Base-by-base conservation (phyloP, 768 basidiomycete genomes). In the Russula foetens region DNA sequence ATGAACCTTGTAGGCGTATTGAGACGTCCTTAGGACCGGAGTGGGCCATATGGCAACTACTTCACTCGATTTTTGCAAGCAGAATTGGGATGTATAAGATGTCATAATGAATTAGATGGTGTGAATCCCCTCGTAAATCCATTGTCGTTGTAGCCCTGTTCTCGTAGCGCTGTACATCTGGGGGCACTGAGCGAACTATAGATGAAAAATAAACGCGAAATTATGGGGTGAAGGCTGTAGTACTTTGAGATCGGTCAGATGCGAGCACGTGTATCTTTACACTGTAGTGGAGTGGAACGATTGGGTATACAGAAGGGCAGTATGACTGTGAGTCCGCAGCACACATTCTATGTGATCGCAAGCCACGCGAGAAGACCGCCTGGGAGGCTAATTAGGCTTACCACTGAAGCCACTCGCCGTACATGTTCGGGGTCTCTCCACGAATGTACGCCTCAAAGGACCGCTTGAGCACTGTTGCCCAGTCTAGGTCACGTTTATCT, bases 401-500 rank as follows among this genome's bases (percentile, higher is more conserved):
- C 79, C 80, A 82, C 53, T 72, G 66, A 59, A 83, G 66, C 78
- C 79, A 82, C 75, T 98, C 94, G 33, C 94, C 95, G 68, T 98
- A 97, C 90, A 95, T 90, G 71, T 95, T 98, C 11, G 96, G 93
- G 63, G 80, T 75, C 74, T 99, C 96, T 17, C 88, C 91, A 45
- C 96, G 84, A 63, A 99, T 71, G 72, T 90, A 98, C 23, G 86
- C 81, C 75, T 99, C 97, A 69, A 97, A 98, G 45, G 92, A 93
- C 70, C 97, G 81, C 76, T 98, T 99, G 67, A 98, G 73, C 23
- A 98, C 94, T 14, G 93, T 90, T 26, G 89, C 83, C 97, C 97
- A 99, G 67, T 87, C 83, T 57, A 95, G 76, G 68, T 96, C 94
- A 44, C 85, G 81, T 69, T 82, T 81, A 73, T 94, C 91, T 60